phyloP scores from a whole-genome alignment of 2,329 filamentous ascomycete genomes.

The Exophiala viscosa region DNA sequence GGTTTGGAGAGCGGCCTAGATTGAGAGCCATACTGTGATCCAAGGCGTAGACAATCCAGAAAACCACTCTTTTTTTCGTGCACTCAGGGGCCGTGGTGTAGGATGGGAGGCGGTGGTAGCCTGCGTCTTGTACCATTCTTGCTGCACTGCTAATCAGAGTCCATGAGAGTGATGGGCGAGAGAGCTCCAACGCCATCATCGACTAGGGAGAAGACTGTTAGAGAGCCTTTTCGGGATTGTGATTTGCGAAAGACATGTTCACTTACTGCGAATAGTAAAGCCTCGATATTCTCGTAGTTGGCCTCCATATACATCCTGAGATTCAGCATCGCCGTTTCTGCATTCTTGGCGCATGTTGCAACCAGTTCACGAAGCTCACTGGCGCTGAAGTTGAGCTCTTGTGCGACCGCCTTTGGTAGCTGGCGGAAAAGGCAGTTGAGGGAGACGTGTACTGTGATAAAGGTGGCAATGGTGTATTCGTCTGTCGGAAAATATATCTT shows the following conservation, averaged over 20 bases:
- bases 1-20: slow-evolving; percentile 55
- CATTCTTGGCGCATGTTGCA: slow-evolving; percentile 40
- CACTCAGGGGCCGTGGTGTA: slow-evolving; percentile 27
- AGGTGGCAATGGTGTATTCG: slow-evolving; percentile 39
- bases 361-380: slow-evolving; percentile 33
- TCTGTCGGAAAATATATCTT: slow-evolving; percentile 43
- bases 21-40: slow-evolving; percentile 58
- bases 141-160: slow-evolving; percentile 58
- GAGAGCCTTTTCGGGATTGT: background rate
- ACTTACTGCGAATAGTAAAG: slow-evolving; percentile 57
- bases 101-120: slow-evolving; percentile 52
- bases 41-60: slow-evolving; percentile 59
- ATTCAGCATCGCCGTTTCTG: slow-evolving; percentile 44
- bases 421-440: slow-evolving; percentile 38
- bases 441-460: slow-evolving; percentile 39
- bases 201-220: slow-evolving; percentile 40
- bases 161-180: slow-evolving; percentile 62
- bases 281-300: slow-evolving; percentile 55
- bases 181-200: slow-evolving; percentile 60
- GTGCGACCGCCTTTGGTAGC: slow-evolving; percentile 8
- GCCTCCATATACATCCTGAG: slow-evolving; percentile 57
- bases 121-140: slow-evolving; percentile 59
- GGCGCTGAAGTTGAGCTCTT: slow-evolving; percentile 23
- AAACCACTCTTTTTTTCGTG: slow-evolving; percentile 38
- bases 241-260: background rate